Conservation (phyloP, 768 basidiomycete species). For the Sistotremastrum suecicum region DNA sequence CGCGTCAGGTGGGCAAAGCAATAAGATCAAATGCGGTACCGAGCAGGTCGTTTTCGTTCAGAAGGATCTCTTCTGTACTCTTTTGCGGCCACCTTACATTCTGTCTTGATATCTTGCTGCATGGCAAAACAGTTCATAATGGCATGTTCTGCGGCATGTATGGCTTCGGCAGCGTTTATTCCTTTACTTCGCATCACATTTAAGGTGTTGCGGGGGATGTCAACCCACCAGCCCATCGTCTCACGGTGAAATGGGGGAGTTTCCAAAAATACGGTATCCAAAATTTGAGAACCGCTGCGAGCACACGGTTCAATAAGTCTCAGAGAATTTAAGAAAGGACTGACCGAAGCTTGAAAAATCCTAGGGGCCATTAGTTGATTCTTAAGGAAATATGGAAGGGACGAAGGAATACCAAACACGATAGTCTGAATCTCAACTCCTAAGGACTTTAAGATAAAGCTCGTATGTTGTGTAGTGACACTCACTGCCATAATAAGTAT, state of each 20-base stretch:
- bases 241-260: slow-evolving; percentile 66
- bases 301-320: not conserved
- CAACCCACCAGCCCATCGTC: slow-evolving; percentile 68
- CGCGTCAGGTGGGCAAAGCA: not conserved
- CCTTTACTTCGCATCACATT: slow-evolving; percentile 36
- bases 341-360: slow-evolving; percentile 70
- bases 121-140: slow-evolving; percentile 66
- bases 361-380: slow-evolving; percentile 19
- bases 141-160: slow-evolving; percentile 78
- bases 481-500: slow-evolving; percentile 63
- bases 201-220: slow-evolving; percentile 44
- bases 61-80: slow-evolving; percentile 44
- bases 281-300: slow-evolving; percentile 40
- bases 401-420: slow-evolving; percentile 50
- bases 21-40: slow-evolving; percentile 21
- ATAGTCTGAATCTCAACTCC: slow-evolving; percentile 50
- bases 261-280: slow-evolving; percentile 68
- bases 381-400: not conserved
- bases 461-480: slow-evolving; percentile 8
- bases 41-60: slow-evolving; percentile 51
- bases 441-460: slow-evolving; percentile 13
- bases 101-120: slow-evolving; percentile 57
- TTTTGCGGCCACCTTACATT: slow-evolving; percentile 71
- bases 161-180: slow-evolving; percentile 61
- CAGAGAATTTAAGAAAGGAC: slow-evolving; percentile 5